Evolutionary conservation across 805 yeast genomes (phyloP).

Genomic region (Brettanomyces sp.): DNA sequence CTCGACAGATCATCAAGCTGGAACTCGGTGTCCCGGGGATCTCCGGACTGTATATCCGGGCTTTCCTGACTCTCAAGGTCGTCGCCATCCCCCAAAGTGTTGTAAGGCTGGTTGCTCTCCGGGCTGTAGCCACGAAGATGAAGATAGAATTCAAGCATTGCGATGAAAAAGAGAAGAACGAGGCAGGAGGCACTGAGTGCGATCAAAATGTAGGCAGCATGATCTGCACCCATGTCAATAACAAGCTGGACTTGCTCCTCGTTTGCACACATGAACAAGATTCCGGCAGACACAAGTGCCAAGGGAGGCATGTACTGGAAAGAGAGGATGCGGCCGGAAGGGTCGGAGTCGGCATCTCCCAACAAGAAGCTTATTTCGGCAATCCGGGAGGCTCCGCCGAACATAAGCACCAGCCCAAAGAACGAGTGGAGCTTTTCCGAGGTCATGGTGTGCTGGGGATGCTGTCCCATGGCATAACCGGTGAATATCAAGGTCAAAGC

Average conservation of each 20-base stretch:
- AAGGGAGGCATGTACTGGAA: conserved; percentile 88
- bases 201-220: conserved; percentile 70
- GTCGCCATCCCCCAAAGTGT: neutral
- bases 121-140: neutral
- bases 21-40: neutral
- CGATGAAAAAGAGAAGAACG: conserved; percentile 55
- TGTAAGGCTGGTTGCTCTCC: neutral
- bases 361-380: conserved; percentile 75
- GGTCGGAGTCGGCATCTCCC: conserved; percentile 39
- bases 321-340: conserved; percentile 41
- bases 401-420: conserved; percentile 75
- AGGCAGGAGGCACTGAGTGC: conserved; percentile 66
- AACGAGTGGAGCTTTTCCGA: conserved; percentile 83
- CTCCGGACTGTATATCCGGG: neutral
- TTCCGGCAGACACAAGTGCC: conserved; percentile 67
- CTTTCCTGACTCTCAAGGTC: neutral
- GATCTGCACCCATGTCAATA: conserved; percentile 69
- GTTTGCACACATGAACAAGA: conserved; percentile 84
- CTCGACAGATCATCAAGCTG: neutral
- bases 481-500: conserved; percentile 76
- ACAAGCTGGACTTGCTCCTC: conserved; percentile 79
- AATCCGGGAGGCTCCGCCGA: conserved; percentile 68
- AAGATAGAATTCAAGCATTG: conserved; percentile 52
- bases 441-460: conserved; percentile 62
- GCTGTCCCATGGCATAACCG: conserved; percentile 93